Conservation (phyloP, 768 basidiomycete genomes). For the Podaxis rugospora region DNA sequence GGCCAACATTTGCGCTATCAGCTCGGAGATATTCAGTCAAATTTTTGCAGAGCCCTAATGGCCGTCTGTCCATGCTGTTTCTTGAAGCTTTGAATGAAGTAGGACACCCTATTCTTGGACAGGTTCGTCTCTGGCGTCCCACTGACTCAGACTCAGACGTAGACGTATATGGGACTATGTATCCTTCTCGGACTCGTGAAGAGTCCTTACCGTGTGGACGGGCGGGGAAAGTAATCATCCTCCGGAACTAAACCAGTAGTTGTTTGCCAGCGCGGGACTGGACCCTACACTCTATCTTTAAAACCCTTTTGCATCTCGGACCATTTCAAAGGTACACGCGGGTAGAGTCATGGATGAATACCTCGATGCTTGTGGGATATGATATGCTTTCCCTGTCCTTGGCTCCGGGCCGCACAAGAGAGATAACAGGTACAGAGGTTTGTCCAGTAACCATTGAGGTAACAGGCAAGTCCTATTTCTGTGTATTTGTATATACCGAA, state of each 20-base stretch:
- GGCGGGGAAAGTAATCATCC: background rate
- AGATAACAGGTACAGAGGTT: background rate
- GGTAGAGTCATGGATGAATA: background rate
- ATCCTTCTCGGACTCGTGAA: background rate
- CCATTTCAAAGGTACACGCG: background rate
- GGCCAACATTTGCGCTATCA: background rate
- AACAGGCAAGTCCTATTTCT: background rate
- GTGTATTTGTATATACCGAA: background rate
- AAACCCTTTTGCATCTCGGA: background rate
- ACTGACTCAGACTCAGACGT: background rate
- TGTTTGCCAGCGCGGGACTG: background rate
- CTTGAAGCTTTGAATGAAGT: background rate
- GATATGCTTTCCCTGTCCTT: background rate
- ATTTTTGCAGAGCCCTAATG: background rate
- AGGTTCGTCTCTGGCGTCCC: background rate
- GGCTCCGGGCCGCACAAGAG: background rate
- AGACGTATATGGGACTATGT: background rate
- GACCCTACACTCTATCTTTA: background rate
- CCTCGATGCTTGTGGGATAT: background rate
- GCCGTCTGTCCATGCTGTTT: background rate
- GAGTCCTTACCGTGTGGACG: background rate
- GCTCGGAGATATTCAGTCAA: background rate
- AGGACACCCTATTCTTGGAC: background rate
- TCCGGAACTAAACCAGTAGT: background rate
- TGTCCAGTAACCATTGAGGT: background rate